A percentile compares a stretch with the other conserved stretches of the same genome.
Evolutionary conservation across 2,329 filamentous ascomycete species (phyloP).

Genomic region (Cladosporium sp.): DNA sequence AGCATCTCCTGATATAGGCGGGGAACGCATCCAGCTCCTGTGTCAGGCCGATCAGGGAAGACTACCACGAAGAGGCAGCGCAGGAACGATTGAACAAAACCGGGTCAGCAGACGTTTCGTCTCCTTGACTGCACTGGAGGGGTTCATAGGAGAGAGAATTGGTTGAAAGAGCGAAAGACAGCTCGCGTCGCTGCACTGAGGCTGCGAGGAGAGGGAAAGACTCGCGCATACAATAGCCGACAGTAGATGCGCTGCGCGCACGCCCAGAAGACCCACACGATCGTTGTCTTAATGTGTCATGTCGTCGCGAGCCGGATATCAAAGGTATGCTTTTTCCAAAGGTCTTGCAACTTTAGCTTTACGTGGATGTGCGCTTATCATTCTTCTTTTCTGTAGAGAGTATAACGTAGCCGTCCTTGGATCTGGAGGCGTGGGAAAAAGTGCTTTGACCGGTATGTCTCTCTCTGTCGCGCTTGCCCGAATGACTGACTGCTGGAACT

Average conservation of each 20-base stretch:
- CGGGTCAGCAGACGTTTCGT: neutral
- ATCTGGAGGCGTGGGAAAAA: conserved; percentile 86
- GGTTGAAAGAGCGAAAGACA: neutral
- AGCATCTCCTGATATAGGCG: conserved; percentile 8
- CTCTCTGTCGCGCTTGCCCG: neutral
- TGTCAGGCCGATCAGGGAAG: conserved; percentile 5
- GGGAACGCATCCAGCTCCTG: conserved; percentile 5
- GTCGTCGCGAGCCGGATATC: conserved; percentile 12
- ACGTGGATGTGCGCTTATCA: neutral
- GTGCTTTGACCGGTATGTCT: conserved; percentile 74
- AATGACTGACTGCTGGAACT: neutral
- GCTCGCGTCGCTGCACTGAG: neutral
- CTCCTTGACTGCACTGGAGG: neutral
- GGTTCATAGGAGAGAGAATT: neutral
- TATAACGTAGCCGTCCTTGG: conserved; percentile 80
- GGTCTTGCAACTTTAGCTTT: neutral
- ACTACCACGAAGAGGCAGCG: neutral
- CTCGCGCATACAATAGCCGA: neutral
- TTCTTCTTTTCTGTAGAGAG: conserved; percentile 46
- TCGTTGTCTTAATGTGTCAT: conserved; percentile 6
- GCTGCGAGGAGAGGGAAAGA: neutral
- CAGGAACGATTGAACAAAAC: neutral
- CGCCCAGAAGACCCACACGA: neutral
- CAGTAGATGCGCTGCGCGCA: neutral
- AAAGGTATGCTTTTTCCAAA: conserved; percentile 5